Evolutionary conservation across 1,284 basidiomycete species (phyloP).

Genomic region (Stygiomarasmius scandens): DNA sequence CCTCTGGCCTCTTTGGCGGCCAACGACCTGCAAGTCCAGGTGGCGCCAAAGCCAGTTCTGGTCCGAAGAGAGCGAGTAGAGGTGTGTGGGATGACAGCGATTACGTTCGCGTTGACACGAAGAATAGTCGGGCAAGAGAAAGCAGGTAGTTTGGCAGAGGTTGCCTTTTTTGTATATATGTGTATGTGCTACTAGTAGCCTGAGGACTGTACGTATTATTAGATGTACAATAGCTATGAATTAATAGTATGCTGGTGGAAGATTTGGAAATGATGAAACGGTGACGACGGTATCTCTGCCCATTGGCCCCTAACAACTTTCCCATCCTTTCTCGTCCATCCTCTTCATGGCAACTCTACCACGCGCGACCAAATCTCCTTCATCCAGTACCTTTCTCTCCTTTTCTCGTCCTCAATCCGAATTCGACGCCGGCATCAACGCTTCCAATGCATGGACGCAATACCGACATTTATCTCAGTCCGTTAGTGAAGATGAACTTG

Average conservation of each 20-base stretch:
- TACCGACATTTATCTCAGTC: constrained; percentile 35
- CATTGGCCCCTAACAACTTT: background rate
- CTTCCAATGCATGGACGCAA: constrained; percentile 74
- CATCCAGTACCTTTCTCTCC: constrained; percentile 15
- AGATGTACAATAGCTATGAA: too few relatives aligned
- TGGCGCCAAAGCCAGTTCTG: background rate
- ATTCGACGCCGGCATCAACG: constrained; percentile 77
- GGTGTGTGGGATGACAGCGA: constrained; percentile 60
- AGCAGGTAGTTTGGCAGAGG: background rate
- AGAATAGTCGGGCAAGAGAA: constrained; percentile 52
- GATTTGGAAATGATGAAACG: background rate
- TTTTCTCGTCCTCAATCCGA: constrained; percentile 36
- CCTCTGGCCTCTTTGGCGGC: background rate
- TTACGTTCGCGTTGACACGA: constrained; percentile 85
- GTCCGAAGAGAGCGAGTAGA: background rate
- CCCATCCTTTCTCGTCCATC: background rate
- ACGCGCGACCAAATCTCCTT: constrained; percentile 21
- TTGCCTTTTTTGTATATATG: background rate
- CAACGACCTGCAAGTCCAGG: constrained; percentile 1
- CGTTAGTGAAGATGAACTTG: constrained; percentile 36
- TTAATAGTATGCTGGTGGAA: too few relatives aligned
- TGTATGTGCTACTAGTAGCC: background rate
- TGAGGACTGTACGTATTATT: too few relatives aligned
- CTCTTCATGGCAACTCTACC: constrained; percentile 35
- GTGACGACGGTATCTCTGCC: background rate